These are phyloP conservation scores for Raffaelea ambrosiae DNA, from an alignment of 2,329 filamentous ascomycete species.

Conservation along the genomic window DNA sequence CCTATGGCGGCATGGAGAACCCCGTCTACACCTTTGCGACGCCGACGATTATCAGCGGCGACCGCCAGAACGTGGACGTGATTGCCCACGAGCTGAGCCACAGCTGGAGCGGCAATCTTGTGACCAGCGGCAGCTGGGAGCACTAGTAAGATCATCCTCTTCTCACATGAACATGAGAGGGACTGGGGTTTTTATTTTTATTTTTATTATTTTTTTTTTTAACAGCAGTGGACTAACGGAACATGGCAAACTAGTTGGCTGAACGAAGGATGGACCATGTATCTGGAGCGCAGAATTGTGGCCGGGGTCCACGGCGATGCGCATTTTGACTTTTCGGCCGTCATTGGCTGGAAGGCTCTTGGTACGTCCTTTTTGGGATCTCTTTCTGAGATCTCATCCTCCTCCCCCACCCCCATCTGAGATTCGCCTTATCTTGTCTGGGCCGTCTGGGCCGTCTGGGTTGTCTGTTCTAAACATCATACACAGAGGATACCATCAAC, in stretches of 20 bases:
- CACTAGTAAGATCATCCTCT: conserved; percentile 50
- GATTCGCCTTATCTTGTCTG: not conserved
- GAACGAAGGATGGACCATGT: conserved; percentile 85
- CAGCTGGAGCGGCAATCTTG: conserved; percentile 84
- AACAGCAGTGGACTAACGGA: not conserved
- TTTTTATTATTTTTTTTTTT: not conserved
- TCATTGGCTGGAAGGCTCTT: conserved; percentile 90
- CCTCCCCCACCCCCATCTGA: no score
- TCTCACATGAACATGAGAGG: not conserved
- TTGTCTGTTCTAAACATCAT: not conserved
- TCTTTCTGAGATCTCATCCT: not conserved
- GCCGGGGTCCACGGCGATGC: conserved; percentile 71
- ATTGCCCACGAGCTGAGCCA: conserved; percentile 78
- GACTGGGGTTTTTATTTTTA: not conserved
- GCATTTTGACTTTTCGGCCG: conserved; percentile 87
- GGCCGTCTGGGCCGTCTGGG: no score
- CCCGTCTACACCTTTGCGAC: conserved; percentile 93
- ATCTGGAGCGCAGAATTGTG: conserved; percentile 80
- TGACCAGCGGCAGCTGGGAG: conserved; percentile 72
- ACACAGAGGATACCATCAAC: conserved; percentile 62
- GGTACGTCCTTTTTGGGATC: conserved; percentile 26
- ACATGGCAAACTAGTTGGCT: conserved; percentile 44
- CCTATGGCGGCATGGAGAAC: conserved; percentile 87
- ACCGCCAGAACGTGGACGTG: conserved; percentile 87
- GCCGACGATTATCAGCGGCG: conserved; percentile 85